Conservation (phyloP, 331 rosid genomes). For the Phaseolus coccineus region DNA sequence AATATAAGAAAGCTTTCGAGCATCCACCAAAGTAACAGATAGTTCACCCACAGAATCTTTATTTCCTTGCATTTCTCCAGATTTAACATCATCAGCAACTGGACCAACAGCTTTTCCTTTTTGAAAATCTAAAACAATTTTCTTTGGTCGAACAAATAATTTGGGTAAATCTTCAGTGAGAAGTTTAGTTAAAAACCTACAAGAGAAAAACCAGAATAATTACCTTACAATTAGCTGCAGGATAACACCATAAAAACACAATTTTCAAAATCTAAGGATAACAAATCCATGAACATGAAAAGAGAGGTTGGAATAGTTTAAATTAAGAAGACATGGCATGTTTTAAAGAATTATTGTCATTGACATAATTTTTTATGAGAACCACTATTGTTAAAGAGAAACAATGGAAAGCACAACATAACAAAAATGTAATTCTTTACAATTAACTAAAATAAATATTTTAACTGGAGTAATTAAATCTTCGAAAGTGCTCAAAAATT, state of each 20-base stretch:
- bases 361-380: background rate
- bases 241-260: background rate
- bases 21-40: slow-evolving; percentile 94
- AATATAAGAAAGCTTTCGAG: slow-evolving; percentile 86
- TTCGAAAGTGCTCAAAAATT: slow-evolving; percentile 20
- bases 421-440: background rate
- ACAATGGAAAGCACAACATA: slow-evolving; percentile 6
- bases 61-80: slow-evolving; percentile 91
- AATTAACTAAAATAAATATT: background rate
- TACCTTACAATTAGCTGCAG: slow-evolving; percentile 29
- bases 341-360: background rate
- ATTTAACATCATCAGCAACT: slow-evolving; percentile 63
- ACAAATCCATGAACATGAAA: slow-evolving; percentile 25
- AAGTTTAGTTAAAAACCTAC: slow-evolving; percentile 95
- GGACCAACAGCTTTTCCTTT: slow-evolving; percentile 97
- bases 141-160: slow-evolving; percentile 97
- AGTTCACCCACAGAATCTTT: slow-evolving; percentile 94
- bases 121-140: slow-evolving; percentile 94
- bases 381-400: slow-evolving; percentile 13
- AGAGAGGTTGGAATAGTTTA: background rate
- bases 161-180: slow-evolving; percentile 94
- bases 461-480: slow-evolving; percentile 10
- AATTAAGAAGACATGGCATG: background rate
- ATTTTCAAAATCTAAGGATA: slow-evolving; percentile 19
- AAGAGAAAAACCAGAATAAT: slow-evolving; percentile 35